A percentile compares a stretch with the other conserved stretches of the same genome.
Conservation (phyloP, 768 basidiomycete genomes). For the Kwoniella dendrophila region DNA sequence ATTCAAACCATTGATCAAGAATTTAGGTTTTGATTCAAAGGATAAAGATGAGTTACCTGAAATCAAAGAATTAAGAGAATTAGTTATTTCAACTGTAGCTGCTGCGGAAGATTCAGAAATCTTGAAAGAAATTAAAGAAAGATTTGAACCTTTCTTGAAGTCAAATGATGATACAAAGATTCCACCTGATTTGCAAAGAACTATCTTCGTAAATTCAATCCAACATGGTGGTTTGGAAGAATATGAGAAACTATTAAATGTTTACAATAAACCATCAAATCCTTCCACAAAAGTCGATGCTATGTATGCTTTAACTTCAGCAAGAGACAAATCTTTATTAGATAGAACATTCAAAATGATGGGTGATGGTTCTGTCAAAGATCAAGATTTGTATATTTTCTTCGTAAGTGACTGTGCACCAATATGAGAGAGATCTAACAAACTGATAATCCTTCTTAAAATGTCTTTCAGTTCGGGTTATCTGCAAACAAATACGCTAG, state of each 20-base stretch:
- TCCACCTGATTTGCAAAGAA: constrained; percentile 72
- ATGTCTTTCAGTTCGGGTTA: constrained; percentile 60
- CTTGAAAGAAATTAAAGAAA: constrained; percentile 68
- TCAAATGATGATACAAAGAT: constrained; percentile 76
- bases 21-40: constrained; percentile 75
- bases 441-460: too few species aligned
- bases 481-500: constrained; percentile 64
- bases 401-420: constrained; percentile 29
- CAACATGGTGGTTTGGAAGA: constrained; percentile 72
- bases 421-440: not conserved
- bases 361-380: constrained; percentile 57
- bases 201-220: constrained; percentile 64
- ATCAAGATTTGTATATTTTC: constrained; percentile 56
- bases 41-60: constrained; percentile 70
- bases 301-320: constrained; percentile 69
- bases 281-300: constrained; percentile 67
- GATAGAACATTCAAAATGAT: constrained; percentile 69
- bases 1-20: constrained; percentile 72
- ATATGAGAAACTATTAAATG: constrained; percentile 69
- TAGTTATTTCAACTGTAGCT: constrained; percentile 62
- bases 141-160: constrained; percentile 71
- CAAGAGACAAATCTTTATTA: constrained; percentile 64
- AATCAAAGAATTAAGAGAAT: constrained; percentile 70
- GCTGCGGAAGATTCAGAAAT: constrained; percentile 59
- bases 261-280: constrained; percentile 73